Evolutionary conservation across 2,329 filamentous ascomycete species (phyloP).

Genomic region (Neofusicoccum cordaticola): DNA sequence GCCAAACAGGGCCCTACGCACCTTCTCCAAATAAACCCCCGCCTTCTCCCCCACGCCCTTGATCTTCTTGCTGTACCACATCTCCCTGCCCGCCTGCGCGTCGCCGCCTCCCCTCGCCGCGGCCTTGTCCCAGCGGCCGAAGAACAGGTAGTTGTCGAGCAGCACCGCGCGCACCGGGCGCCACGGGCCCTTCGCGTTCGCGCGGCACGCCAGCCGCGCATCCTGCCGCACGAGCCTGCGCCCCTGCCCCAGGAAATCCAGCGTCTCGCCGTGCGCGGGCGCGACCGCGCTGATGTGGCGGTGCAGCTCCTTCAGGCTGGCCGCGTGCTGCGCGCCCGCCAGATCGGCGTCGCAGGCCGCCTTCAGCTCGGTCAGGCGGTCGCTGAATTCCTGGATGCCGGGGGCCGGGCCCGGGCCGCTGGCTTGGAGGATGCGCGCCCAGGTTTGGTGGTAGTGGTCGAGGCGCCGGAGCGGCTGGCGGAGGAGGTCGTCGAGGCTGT

Average conservation of each 20-base stretch:
- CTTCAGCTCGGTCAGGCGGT: slow-evolving; percentile 22
- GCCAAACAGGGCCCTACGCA: not conserved
- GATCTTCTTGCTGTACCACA: slow-evolving; percentile 2
- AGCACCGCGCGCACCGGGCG: slow-evolving; percentile 26
- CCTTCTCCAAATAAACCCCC: slow-evolving; percentile 21
- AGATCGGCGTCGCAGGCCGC: slow-evolving; percentile 19
- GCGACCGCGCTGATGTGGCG: slow-evolving; percentile 26
- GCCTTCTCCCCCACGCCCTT: not conserved
- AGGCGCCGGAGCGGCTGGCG: slow-evolving; percentile 26
- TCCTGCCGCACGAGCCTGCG: slow-evolving; percentile 25
- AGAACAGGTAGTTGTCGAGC: slow-evolving; percentile 31
- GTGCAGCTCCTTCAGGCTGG: slow-evolving; percentile 27
- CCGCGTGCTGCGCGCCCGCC: slow-evolving; percentile 22
- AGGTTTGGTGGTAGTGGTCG: slow-evolving; percentile 24
- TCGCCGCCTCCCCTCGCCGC: not conserved
- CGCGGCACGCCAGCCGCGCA: slow-evolving; percentile 27
- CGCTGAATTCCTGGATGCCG: slow-evolving; percentile 14
- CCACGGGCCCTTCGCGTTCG: slow-evolving; percentile 31
- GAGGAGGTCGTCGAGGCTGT: slow-evolving; percentile 30
- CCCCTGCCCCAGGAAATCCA: slow-evolving; percentile 21
- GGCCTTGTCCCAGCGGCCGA: slow-evolving; percentile 27
- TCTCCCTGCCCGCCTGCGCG: not conserved
- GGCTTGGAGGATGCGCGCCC: slow-evolving; percentile 12
- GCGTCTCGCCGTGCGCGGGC: slow-evolving; percentile 6
- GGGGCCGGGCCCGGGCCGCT: slow-evolving; percentile 2